Conservation (phyloP, 352 stramenopile species). For the Globisporangium radiosum region DNA sequence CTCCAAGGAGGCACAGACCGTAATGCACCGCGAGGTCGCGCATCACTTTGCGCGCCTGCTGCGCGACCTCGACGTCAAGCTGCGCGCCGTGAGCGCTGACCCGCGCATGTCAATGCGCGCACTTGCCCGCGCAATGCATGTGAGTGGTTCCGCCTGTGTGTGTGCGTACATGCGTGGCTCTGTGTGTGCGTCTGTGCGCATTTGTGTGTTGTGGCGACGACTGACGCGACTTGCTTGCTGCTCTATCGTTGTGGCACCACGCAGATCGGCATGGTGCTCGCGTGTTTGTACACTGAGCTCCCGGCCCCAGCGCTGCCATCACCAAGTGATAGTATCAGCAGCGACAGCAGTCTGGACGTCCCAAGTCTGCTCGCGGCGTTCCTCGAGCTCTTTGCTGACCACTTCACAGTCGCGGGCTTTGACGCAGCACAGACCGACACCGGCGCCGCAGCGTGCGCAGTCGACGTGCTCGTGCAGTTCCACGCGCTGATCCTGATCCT, state of each 20-base stretch:
- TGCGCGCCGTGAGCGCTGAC: slow-evolving; percentile 23
- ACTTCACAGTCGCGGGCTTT: slow-evolving; percentile 10
- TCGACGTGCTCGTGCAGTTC: slow-evolving; percentile 37
- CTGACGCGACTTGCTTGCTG: not conserved
- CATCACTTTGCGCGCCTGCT: slow-evolving; percentile 32
- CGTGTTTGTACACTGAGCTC: slow-evolving; percentile 26
- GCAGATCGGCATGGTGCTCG: slow-evolving; percentile 34
- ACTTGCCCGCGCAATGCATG: slow-evolving; percentile 31
- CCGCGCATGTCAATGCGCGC: slow-evolving; percentile 22
- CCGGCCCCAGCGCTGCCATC: slow-evolving; percentile 5
- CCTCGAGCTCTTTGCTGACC: slow-evolving; percentile 39
- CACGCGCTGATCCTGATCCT: slow-evolving; percentile 64
- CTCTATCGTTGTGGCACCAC: not conserved
- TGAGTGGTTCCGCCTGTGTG: slow-evolving; percentile 13
- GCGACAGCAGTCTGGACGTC: slow-evolving; percentile 6
- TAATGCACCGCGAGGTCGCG: slow-evolving; percentile 21
- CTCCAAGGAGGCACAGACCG: slow-evolving; percentile 17
- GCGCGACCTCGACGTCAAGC: slow-evolving; percentile 27
- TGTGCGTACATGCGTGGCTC: not conserved
- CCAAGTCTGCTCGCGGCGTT: slow-evolving; percentile 31
- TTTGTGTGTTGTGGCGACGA: not conserved
- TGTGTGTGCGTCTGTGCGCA: not conserved
- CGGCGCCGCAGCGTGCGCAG: slow-evolving; percentile 20
- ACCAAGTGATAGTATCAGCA: not conserved
- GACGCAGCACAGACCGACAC: slow-evolving; percentile 3